Percentiles rank a stretch among this genome's conserved stretches.
These are phyloP conservation scores for Pyricularia sp. DNA, from an alignment of 2,329 filamentous ascomycete species.

Conservation along the genomic window DNA sequence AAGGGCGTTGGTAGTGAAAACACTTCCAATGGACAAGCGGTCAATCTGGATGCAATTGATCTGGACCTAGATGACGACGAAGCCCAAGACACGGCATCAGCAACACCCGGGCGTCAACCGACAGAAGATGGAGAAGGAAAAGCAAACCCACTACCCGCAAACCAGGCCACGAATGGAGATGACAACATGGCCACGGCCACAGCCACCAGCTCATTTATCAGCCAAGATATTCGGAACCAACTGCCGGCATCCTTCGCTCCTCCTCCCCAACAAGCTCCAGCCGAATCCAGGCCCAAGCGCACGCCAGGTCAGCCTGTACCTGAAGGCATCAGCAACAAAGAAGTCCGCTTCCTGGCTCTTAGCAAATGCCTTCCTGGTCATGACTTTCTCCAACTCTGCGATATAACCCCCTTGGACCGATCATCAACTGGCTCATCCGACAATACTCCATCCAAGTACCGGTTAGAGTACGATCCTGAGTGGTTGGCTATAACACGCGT, in stretches of 20 bases:
- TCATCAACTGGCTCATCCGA: slow-evolving; percentile 12
- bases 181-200: slow-evolving; percentile 11
- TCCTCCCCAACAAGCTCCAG: slow-evolving; percentile 53
- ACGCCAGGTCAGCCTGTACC: slow-evolving; percentile 56
- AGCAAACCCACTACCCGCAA: slow-evolving; percentile 5
- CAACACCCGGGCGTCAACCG: slow-evolving; percentile 10
- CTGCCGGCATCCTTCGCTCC: slow-evolving; percentile 65
- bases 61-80: slow-evolving; percentile 1
- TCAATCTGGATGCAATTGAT: slow-evolving; percentile 1
- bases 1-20: background rate
- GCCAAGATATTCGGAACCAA: slow-evolving; percentile 59
- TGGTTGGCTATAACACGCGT: slow-evolving; percentile 90
- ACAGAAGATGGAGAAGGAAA: background rate
- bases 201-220: slow-evolving; percentile 26
- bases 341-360: slow-evolving; percentile 76
- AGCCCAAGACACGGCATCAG: slow-evolving; percentile 5
- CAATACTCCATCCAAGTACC: slow-evolving; percentile 34
- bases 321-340: slow-evolving; percentile 63
- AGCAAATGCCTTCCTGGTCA: slow-evolving; percentile 81
- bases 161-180: background rate
- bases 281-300: slow-evolving; percentile 64
- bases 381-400: slow-evolving; percentile 73
- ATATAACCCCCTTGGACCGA: slow-evolving; percentile 41
- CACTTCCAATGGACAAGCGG: background rate
- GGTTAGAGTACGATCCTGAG: slow-evolving; percentile 77